These are phyloP conservation scores for Paecilomyces dactylethromorphus DNA, from an alignment of 2,329 filamentous ascomycete species.

Conservation along the genomic window DNA sequence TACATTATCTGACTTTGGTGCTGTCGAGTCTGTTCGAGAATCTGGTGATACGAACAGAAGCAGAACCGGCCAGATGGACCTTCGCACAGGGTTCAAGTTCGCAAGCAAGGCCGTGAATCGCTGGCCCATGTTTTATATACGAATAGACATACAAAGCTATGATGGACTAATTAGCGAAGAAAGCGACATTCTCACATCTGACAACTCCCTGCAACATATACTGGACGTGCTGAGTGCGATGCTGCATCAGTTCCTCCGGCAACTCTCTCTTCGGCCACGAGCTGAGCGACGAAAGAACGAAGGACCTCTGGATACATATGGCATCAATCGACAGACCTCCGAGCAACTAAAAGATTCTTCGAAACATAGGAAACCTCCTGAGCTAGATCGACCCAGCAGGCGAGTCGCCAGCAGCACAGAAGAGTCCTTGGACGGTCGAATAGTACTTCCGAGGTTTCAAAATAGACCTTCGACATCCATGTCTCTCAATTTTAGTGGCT, in stretches of 20 bases:
- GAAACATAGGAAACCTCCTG: neutral
- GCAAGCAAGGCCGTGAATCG: slow-evolving; percentile 63
- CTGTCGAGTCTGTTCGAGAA: slow-evolving; percentile 41
- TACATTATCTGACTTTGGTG: slow-evolving; percentile 67
- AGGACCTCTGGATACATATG: neutral
- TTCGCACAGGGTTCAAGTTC: slow-evolving; percentile 46
- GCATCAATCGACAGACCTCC: slow-evolving; percentile 1
- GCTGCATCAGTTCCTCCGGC: slow-evolving; percentile 66
- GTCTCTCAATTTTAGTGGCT: slow-evolving; percentile 24
- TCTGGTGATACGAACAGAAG: slow-evolving; percentile 29
- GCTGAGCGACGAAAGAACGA: slow-evolving; percentile 13
- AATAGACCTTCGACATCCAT: slow-evolving; percentile 6
- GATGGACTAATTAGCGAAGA: slow-evolving; percentile 35
- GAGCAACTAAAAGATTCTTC: neutral
- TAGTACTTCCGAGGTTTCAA: slow-evolving; percentile 24
- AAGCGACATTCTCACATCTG: slow-evolving; percentile 20
- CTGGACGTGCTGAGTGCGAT: slow-evolving; percentile 62
- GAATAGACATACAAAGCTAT: slow-evolving; percentile 47
- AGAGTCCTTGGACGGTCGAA: slow-evolving; percentile 15
- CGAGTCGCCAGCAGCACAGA: slow-evolving; percentile 9
- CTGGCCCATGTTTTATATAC: slow-evolving; percentile 87
- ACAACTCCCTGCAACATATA: slow-evolving; percentile 49
- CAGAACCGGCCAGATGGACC: slow-evolving; percentile 23
- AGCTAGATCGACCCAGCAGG: neutral
- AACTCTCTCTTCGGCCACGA: slow-evolving; percentile 61